phyloP scores from a whole-genome alignment of 2,329 filamentous ascomycete genomes.

The Diaporthe eres region DNA sequence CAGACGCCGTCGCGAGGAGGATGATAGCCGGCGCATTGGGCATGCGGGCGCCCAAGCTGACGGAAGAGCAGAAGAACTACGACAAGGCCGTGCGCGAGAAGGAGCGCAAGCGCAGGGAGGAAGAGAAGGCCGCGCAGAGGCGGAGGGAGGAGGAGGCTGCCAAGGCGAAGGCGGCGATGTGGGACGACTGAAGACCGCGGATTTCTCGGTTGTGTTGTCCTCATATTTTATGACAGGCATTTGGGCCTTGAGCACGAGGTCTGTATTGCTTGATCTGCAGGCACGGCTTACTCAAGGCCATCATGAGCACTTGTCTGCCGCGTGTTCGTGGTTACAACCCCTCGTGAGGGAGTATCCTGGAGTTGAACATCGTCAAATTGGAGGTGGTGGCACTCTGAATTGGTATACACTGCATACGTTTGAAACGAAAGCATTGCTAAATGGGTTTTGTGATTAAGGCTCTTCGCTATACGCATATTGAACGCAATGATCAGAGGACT shows the following conservation, averaged over 20 bases:
- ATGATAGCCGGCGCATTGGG: slow-evolving; percentile 93
- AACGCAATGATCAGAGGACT: not conserved
- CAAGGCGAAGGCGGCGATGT: slow-evolving; percentile 85
- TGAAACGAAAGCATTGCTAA: not conserved
- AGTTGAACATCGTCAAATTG: not conserved
- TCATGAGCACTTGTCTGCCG: not conserved
- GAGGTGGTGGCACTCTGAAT: not conserved
- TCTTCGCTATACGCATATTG: not conserved
- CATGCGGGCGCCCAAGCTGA: slow-evolving; percentile 83
- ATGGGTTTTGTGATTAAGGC: not conserved
- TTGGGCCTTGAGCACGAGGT: not conserved
- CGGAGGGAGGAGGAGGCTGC: slow-evolving; percentile 75
- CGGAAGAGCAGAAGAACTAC: slow-evolving; percentile 90
- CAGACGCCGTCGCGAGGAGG: slow-evolving; percentile 88
- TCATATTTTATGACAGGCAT: not conserved
- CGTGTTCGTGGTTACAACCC: not conserved
- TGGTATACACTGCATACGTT: not conserved
- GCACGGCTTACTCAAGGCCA: not conserved
- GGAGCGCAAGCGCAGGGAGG: slow-evolving; percentile 82
- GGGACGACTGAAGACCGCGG: slow-evolving; percentile 74
- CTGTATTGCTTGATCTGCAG: not conserved
- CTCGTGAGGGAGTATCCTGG: not conserved
- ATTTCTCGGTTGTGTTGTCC: not conserved
- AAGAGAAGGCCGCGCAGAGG: slow-evolving; percentile 77
- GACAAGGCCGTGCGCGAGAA: slow-evolving; percentile 86